Conservation (phyloP, 345 rosid genomes). For the Anacardium occidentale region DNA sequence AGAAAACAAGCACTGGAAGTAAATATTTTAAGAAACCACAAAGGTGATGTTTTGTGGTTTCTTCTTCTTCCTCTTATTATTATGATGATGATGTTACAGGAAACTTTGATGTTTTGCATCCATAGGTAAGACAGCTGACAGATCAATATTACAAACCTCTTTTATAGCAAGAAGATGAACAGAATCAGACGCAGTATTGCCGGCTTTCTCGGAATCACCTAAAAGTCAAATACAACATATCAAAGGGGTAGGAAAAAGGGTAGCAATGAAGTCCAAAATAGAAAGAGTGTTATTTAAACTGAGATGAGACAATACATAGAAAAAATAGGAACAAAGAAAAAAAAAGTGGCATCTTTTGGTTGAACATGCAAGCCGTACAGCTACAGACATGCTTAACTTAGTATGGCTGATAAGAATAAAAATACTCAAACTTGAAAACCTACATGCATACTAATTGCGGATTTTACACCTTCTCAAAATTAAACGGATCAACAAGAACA, state of each 20-base stretch:
- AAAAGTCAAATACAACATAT: constrained; percentile 28
- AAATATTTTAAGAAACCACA: background rate
- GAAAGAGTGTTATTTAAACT: background rate
- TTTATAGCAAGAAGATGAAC: constrained; percentile 92
- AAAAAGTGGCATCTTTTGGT: background rate
- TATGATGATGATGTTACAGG: no score
- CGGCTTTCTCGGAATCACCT: constrained; percentile 78
- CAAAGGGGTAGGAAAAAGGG: background rate
- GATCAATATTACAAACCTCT: constrained; percentile 57
- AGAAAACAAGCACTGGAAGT: background rate
- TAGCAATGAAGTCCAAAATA: background rate
- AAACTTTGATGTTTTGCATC: background rate
- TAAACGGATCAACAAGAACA: no score
- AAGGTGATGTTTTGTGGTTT: background rate
- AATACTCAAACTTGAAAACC: background rate
- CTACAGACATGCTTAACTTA: background rate
- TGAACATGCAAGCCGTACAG: background rate
- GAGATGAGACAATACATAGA: background rate
- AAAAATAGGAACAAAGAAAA: background rate
- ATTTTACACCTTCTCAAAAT: no score
- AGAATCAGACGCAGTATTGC: constrained; percentile 81
- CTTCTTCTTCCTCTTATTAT: no score
- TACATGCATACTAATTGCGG: no score
- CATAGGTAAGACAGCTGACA: background rate
- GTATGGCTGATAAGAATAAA: background rate